Conservation (phyloP, 345 rosid genomes). For the Zanthoxylum bungeanum region DNA sequence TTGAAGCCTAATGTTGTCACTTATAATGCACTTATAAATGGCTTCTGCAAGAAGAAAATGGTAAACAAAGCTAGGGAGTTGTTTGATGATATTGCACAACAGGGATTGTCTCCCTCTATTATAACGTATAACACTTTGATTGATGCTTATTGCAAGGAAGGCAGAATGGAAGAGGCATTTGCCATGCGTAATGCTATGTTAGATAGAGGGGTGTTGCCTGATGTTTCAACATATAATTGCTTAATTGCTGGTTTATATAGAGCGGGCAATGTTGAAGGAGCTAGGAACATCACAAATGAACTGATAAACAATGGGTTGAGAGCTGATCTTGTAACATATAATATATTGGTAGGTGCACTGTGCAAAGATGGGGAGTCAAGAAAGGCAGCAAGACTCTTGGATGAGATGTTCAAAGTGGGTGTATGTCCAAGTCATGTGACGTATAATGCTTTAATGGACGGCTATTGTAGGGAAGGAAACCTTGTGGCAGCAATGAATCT, state of each 20-base stretch:
- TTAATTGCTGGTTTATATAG: constrained; percentile 76
- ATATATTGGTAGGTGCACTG: too few relatives aligned
- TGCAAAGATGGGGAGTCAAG: too few relatives aligned
- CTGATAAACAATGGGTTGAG: constrained; percentile 42
- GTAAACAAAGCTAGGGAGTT: constrained; percentile 52
- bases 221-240: constrained; percentile 53
- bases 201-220: constrained; percentile 44
- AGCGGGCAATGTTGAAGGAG: constrained; percentile 37
- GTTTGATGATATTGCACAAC: constrained; percentile 36
- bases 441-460: constrained; percentile 71
- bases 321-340: constrained; percentile 58
- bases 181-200: constrained; percentile 45
- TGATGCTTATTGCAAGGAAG: constrained; percentile 59
- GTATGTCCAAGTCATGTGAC: constrained; percentile 59
- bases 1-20: constrained; percentile 54
- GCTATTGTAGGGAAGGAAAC: constrained; percentile 68
- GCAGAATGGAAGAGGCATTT: constrained; percentile 57
- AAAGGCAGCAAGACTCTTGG: constrained; percentile 52
- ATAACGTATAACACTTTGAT: constrained; percentile 60
- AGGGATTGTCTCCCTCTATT: constrained; percentile 40
- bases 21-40: constrained; percentile 60
- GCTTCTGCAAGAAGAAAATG: constrained; percentile 62
- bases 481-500: constrained; percentile 56
- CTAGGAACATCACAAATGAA: constrained; percentile 37
- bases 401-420: constrained; percentile 45